Conservation (phyloP, 345 rosid species). For the Lenwebbia sp. region DNA sequence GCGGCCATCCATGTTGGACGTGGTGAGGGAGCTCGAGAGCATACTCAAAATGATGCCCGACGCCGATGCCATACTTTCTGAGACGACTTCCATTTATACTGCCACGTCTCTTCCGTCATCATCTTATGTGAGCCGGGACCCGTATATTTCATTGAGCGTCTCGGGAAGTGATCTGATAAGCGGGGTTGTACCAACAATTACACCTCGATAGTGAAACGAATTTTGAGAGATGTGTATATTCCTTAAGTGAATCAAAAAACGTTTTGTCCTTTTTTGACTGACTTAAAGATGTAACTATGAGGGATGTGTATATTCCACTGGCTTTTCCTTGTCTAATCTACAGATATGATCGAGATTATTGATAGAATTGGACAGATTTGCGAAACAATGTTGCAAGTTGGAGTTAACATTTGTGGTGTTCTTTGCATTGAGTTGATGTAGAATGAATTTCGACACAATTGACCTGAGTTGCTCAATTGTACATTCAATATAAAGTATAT, state of each 20-base stretch:
- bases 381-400: neutral
- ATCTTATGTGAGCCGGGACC: slow-evolving; percentile 14
- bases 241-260: neutral
- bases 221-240: neutral
- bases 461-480: neutral
- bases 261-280: neutral
- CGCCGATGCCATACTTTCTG: slow-evolving; percentile 14
- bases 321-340: neutral
- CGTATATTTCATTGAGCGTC: slow-evolving; percentile 16
- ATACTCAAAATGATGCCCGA: slow-evolving; percentile 43
- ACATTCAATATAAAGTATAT: neutral
- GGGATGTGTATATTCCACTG: neutral
- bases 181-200: slow-evolving; percentile 36
- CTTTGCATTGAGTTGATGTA: neutral
- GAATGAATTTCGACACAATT: neutral
- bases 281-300: neutral
- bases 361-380: neutral
- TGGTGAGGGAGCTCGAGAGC: slow-evolving; percentile 69
- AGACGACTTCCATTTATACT: slow-evolving; percentile 11
- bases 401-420: neutral
- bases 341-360: neutral
- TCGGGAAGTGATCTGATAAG: slow-evolving; percentile 67
- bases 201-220: slow-evolving; percentile 34
- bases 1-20: slow-evolving; percentile 62
- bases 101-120: slow-evolving; percentile 22